phyloP scores from a whole-genome alignment of 371 early-diverging fungal genomes.

The Lichtheimia hyalospora region DNA sequence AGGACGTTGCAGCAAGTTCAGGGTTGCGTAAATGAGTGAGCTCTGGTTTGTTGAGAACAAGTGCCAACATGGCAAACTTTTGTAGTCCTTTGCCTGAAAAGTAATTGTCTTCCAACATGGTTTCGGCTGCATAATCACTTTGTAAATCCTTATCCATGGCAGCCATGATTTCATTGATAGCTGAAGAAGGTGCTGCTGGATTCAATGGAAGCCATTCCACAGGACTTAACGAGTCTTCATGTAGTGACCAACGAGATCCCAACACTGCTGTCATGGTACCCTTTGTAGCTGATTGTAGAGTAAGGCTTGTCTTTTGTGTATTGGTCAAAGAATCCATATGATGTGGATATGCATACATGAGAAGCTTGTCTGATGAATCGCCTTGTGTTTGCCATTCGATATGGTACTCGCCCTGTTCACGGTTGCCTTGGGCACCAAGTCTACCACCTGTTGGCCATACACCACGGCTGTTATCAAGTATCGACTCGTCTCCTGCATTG shows the following conservation, averaged over 20 bases:
- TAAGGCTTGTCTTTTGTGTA: conserved; percentile 18
- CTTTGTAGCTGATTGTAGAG: conserved; percentile 55
- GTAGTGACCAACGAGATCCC: conserved; percentile 60
- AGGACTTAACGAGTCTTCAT: conserved; percentile 37
- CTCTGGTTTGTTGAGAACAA: conserved; percentile 52
- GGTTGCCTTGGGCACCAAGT: conserved; percentile 10
- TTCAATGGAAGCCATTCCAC: conserved; percentile 41
- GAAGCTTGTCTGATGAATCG: conserved; percentile 11
- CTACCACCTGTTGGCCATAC: conserved; percentile 53
- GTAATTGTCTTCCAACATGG: conserved; percentile 58
- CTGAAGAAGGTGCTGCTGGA: conserved; percentile 30
- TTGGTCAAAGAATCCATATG: conserved; percentile 43
- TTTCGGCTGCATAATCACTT: conserved; percentile 38
- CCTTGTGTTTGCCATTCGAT: conserved; percentile 51
- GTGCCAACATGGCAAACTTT: conserved; percentile 61
- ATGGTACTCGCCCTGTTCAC: conserved; percentile 31
- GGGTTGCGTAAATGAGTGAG: conserved; percentile 45
- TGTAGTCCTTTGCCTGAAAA: conserved; percentile 78
- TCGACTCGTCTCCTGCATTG: conserved; percentile 23
- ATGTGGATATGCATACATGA: conserved; percentile 60
- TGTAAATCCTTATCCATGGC: conserved; percentile 41
- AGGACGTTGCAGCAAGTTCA: conserved; percentile 32
- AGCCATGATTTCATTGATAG: conserved; percentile 35
- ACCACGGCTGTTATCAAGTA: conserved; percentile 40
- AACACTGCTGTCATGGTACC: conserved; percentile 67